phyloP scores from a whole-genome alignment of 2,329 filamentous ascomycete genomes.

The Claviceps monticola region DNA sequence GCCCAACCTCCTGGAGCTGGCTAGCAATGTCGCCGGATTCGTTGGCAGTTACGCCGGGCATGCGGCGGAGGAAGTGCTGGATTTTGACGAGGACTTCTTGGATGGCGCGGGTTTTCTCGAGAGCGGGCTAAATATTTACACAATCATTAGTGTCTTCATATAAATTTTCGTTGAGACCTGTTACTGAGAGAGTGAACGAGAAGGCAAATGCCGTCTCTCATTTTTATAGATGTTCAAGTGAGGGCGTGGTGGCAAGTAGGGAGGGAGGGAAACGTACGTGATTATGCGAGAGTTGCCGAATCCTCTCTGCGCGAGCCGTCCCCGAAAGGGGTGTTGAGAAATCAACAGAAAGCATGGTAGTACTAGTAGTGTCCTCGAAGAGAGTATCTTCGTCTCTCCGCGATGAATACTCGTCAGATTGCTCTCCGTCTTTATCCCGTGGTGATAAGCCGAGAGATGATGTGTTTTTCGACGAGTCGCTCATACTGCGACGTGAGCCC shows the following conservation, averaged over 20 bases:
- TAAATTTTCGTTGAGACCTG: background rate
- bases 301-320: slow-evolving; percentile 20
- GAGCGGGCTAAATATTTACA: slow-evolving; percentile 17
- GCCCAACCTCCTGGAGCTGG: slow-evolving; percentile 23
- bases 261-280: slow-evolving; percentile 18
- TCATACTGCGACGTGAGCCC: background rate
- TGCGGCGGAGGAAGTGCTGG: slow-evolving; percentile 24
- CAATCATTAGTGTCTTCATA: too few species aligned
- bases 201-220: too few species aligned
- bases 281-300: slow-evolving; percentile 25
- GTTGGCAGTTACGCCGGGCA: slow-evolving; percentile 23
- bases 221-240: too few species aligned
- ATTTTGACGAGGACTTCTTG: slow-evolving; percentile 24
- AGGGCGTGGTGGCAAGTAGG: background rate
- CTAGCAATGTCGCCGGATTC: slow-evolving; percentile 21
- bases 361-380: too few species aligned
- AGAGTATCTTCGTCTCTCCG: too few species aligned
- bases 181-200: background rate
- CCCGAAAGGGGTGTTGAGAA: slow-evolving; percentile 26
- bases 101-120: slow-evolving; percentile 18
- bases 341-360: slow-evolving; percentile 23
- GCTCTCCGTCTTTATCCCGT: too few species aligned
- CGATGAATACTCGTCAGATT: too few species aligned
- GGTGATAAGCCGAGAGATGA: background rate
- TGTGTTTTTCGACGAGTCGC: background rate